Percentiles rank a stretch among this genome's conserved stretches.
Evolutionary conservation across 495 filamentous ascomycete genomes (phyloP).

Genomic region (Niebla homalea): DNA sequence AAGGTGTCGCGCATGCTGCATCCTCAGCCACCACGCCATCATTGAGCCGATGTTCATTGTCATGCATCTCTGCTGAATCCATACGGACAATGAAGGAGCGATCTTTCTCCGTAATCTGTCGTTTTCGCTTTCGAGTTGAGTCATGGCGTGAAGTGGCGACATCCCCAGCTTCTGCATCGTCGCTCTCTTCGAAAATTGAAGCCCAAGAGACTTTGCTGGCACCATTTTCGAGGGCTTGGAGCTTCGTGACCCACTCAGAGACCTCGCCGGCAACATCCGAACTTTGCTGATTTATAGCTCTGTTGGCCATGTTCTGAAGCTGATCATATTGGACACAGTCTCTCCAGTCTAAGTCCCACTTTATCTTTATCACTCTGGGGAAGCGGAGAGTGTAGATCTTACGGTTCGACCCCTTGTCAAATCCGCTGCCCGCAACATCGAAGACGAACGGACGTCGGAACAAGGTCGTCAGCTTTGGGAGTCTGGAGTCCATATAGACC

Average conservation of each 20-base stretch:
- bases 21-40: constrained; percentile 7
- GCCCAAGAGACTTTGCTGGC: constrained; percentile 7
- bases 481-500: constrained; percentile 1
- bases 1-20: too few species aligned
- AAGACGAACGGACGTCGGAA: constrained; percentile 52
- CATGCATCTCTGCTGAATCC: constrained; percentile 16
- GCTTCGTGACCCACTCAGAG: constrained; percentile 38
- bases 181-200: constrained; percentile 5
- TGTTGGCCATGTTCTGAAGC: constrained; percentile 39
- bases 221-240: constrained; percentile 33
- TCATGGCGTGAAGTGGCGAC: too few species aligned
- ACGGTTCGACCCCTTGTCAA: constrained; percentile 45
- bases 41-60: constrained; percentile 6
- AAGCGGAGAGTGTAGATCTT: constrained; percentile 50
- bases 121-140: too few species aligned
- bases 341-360: constrained; percentile 41
- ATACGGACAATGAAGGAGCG: constrained; percentile 15
- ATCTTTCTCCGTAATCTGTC: background rate
- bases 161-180: background rate
- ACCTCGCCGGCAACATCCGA: constrained; percentile 38
- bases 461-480: constrained; percentile 28
- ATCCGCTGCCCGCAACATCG: constrained; percentile 50
- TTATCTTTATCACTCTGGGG: constrained; percentile 48
- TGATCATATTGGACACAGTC: constrained; percentile 44
- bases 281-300: constrained; percentile 27